These are phyloP conservation scores for Trichoderma sp. DNA, from an alignment of 2,329 filamentous ascomycete genomes.

Conservation along the genomic window DNA sequence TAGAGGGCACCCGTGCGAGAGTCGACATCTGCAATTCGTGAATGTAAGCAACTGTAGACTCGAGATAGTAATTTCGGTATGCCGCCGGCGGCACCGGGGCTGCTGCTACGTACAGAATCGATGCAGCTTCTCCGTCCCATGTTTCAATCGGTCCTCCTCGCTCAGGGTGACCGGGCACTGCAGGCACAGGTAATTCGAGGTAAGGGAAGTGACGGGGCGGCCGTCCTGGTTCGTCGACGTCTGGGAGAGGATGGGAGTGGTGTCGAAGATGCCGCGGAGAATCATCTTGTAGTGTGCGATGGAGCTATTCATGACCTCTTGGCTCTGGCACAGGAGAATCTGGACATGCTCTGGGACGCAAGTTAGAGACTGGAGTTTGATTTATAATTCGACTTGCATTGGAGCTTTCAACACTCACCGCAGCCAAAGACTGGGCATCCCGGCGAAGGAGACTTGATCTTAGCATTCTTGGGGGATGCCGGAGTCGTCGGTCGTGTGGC, in stretches of 20 bases:
- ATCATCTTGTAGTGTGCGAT: slow-evolving; percentile 73
- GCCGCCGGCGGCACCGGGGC: neutral
- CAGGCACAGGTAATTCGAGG: slow-evolving; percentile 70
- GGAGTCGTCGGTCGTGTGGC: slow-evolving; percentile 52
- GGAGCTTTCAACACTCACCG: slow-evolving; percentile 50
- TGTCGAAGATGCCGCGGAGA: slow-evolving; percentile 70
- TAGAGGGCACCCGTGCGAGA: slow-evolving; percentile 74
- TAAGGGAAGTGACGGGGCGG: slow-evolving; percentile 61
- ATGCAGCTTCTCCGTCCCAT: slow-evolving; percentile 70
- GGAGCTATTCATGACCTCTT: slow-evolving; percentile 67
- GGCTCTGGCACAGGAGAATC: slow-evolving; percentile 62
- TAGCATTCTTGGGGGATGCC: slow-evolving; percentile 58
- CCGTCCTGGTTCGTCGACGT: slow-evolving; percentile 63
- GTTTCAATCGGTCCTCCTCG: slow-evolving; percentile 65
- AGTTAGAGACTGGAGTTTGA: neutral
- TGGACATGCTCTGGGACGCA: slow-evolving; percentile 68
- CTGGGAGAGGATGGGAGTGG: slow-evolving; percentile 64
- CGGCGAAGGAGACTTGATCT: slow-evolving; percentile 61
- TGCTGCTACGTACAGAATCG: slow-evolving; percentile 64
- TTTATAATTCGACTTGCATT: neutral
- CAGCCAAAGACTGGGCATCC: slow-evolving; percentile 66
- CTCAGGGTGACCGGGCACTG: slow-evolving; percentile 72
- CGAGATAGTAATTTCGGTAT: neutral
- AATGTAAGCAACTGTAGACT: slow-evolving; percentile 34
- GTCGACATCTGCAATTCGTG: slow-evolving; percentile 64